A percentile compares a stretch with the other conserved stretches of the same genome.
These are phyloP conservation scores for Metschnikowia corniflorae DNA, from an alignment of 805 yeast species.

Conservation along the genomic window DNA sequence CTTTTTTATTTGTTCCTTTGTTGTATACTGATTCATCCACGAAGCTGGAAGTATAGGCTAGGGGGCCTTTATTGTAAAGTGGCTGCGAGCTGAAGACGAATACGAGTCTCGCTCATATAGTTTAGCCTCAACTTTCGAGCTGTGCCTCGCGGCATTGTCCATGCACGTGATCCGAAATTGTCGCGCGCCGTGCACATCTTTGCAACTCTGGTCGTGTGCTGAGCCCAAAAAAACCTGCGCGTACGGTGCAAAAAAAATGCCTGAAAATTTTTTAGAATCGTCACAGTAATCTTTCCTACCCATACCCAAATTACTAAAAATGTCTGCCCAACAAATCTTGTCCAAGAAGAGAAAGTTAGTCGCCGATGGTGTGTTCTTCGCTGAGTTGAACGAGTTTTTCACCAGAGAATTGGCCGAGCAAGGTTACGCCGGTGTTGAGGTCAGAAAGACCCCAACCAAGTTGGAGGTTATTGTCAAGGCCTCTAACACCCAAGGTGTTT, in stretches of 20 bases:
- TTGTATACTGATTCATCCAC: too few species aligned
- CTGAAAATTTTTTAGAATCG: conserved; percentile 9
- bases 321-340: conserved; percentile 45
- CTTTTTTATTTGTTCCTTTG: too few species aligned
- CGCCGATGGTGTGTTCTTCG: conserved; percentile 99
- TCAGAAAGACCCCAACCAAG: conserved; percentile 96
- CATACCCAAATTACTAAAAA: conserved; percentile 15
- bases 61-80: too few species aligned
- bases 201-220: conserved; percentile 11
- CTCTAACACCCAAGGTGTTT: conserved; percentile 96
- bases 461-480: conserved; percentile 99
- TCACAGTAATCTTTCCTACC: not conserved
- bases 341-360: conserved; percentile 99
- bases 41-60: too few species aligned
- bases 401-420: conserved; percentile 99
- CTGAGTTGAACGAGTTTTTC: conserved; percentile 99
- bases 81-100: too few species aligned
- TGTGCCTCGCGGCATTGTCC: too few species aligned
- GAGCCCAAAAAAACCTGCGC: conserved; percentile 5
- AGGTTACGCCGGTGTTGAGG: conserved; percentile 99
- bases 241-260: conserved; percentile 1
- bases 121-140: too few species aligned
- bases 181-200: too few species aligned
- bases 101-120: too few species aligned
- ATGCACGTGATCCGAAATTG: too few species aligned